Evolutionary conservation across 441 rosid species (phyloP).

Genomic region (Bruguiera hainesii): DNA sequence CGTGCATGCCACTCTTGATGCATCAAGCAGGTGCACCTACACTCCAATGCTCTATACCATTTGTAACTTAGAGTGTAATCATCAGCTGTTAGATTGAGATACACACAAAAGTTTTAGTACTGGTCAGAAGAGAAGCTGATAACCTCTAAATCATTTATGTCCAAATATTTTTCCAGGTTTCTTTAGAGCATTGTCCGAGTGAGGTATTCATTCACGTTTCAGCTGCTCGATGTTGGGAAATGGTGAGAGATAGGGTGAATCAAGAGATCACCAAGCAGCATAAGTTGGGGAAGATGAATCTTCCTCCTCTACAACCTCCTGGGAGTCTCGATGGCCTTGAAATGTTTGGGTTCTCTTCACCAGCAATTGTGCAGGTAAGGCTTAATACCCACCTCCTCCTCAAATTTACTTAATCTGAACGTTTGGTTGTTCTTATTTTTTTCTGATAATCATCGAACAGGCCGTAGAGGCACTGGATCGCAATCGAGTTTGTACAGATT

Average conservation of each 20-base stretch:
- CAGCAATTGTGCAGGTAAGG: conserved; percentile 89
- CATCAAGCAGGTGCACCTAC: neutral
- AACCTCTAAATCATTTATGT: neutral
- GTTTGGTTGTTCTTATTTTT: conserved; percentile 8
- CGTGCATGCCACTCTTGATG: neutral
- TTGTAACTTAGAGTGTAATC: neutral
- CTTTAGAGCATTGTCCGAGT: conserved; percentile 64
- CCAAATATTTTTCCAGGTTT: conserved; percentile 56
- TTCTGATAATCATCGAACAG: conserved; percentile 33
- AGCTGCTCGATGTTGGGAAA: conserved; percentile 94
- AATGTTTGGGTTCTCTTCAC: conserved; percentile 96
- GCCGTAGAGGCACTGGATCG: conserved; percentile 87
- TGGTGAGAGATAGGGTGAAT: conserved; percentile 94
- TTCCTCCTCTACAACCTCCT: conserved; percentile 94
- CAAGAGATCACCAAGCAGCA: conserved; percentile 88
- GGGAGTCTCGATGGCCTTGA: conserved; percentile 97
- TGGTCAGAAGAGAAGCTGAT: neutral
- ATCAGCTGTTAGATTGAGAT: conserved; percentile 1
- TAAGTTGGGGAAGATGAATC: conserved; percentile 68
- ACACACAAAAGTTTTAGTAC: neutral
- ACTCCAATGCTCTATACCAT: neutral
- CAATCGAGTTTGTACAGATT: conserved; percentile 77
- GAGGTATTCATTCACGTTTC: conserved; percentile 90
- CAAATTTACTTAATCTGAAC: neutral
- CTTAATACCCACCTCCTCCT: neutral